Evolutionary conservation across 352 stramenopile genomes (phyloP).

Genomic region (Phytophthora pluvialis): DNA sequence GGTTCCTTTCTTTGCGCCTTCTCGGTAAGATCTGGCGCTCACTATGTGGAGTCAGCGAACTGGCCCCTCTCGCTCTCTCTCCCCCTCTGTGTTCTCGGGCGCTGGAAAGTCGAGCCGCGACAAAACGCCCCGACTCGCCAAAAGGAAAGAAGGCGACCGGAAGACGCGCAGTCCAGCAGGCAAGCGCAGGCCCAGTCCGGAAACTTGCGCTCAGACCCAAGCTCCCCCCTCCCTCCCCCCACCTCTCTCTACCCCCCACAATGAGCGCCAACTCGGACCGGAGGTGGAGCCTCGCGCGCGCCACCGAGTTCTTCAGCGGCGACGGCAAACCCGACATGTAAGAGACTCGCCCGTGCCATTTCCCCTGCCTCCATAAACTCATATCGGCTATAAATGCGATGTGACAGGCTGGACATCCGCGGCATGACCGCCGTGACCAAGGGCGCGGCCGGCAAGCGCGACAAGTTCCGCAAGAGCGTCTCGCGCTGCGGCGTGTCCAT

Average conservation of each 20-base stretch:
- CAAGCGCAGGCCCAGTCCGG: slow-evolving; percentile 1
- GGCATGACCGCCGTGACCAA: slow-evolving; percentile 90
- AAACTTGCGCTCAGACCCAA: slow-evolving; percentile 5
- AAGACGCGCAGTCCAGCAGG: slow-evolving; percentile 14
- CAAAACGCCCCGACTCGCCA: slow-evolving; percentile 34
- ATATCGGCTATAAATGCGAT: not conserved
- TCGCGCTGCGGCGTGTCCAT: slow-evolving; percentile 87
- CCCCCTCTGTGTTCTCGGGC: slow-evolving; percentile 17
- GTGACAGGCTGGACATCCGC: slow-evolving; percentile 77
- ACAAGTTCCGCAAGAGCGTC: slow-evolving; percentile 90
- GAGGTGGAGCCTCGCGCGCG: slow-evolving; percentile 86
- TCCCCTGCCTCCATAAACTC: not conserved
- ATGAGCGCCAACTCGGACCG: slow-evolving; percentile 74
- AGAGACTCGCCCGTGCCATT: slow-evolving; percentile 1
- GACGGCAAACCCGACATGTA: slow-evolving; percentile 90
- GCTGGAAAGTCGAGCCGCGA: slow-evolving; percentile 39
- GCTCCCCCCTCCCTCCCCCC: not conserved
- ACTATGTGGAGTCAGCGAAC: slow-evolving; percentile 33
- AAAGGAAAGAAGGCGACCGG: slow-evolving; percentile 33
- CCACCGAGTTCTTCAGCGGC: slow-evolving; percentile 89
- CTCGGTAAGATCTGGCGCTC: slow-evolving; percentile 24
- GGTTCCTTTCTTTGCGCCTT: slow-evolving; percentile 17
- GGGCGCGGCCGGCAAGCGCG: slow-evolving; percentile 81
- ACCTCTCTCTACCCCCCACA: not conserved
- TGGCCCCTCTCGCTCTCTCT: slow-evolving; percentile 38